Conservation (phyloP, 1,139 yeast genomes). For the Blastobotrys malaysiensis region DNA sequence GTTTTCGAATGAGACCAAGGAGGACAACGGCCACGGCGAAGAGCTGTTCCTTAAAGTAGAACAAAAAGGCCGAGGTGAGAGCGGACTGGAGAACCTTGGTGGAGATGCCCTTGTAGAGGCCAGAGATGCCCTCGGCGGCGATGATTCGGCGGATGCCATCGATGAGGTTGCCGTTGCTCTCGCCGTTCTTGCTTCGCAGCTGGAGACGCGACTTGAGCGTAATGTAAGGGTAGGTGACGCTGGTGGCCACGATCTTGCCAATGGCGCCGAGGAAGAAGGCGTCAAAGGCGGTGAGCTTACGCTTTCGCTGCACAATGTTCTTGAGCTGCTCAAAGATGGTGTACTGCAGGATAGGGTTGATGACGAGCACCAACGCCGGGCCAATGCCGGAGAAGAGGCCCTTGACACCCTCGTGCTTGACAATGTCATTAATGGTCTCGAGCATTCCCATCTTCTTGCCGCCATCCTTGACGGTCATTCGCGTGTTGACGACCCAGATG, state of each 20-base stretch:
- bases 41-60: conserved; percentile 85
- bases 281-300: conserved; percentile 50
- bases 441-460: conserved; percentile 43
- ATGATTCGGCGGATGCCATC: conserved; percentile 45
- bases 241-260: conserved; percentile 83
- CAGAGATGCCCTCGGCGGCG: conserved; percentile 62
- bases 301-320: conserved; percentile 53
- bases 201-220: conserved; percentile 89
- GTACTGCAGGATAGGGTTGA: conserved; percentile 88
- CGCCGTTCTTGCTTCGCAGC: conserved; percentile 43
- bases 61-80: conserved; percentile 81
- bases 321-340: conserved; percentile 85
- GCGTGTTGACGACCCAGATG: conserved; percentile 90
- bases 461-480: conserved; percentile 58
- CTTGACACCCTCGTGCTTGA: conserved; percentile 62
- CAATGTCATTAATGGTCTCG: conserved; percentile 53
- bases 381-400: conserved; percentile 65
- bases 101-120: conserved; percentile 75
- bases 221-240: conserved; percentile 81
- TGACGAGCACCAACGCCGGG: conserved; percentile 80
- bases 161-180: conserved; percentile 24
- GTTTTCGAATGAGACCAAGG: conserved; percentile 24
- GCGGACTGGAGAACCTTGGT: conserved; percentile 81
- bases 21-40: conserved; percentile 31
- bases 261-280: conserved; percentile 86